A percentile compares a stretch with the other conserved stretches of the same genome.
These are phyloP conservation scores for Remersonia thermophila DNA, from an alignment of 2,329 filamentous ascomycete genomes.

Conservation along the genomic window DNA sequence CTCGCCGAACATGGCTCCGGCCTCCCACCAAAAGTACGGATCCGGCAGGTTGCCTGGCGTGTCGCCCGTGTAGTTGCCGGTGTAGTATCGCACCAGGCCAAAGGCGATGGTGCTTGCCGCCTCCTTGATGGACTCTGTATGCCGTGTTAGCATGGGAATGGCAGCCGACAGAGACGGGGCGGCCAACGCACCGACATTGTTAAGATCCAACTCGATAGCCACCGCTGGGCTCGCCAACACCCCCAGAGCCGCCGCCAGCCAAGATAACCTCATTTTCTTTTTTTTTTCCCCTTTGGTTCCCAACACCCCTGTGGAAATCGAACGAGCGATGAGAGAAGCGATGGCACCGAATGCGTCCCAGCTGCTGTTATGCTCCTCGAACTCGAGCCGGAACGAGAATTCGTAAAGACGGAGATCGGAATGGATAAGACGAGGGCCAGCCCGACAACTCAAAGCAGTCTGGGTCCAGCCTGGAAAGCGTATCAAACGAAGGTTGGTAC, in stretches of 20 bases:
- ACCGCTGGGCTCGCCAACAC: conserved; percentile 2
- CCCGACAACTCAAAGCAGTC: not conserved
- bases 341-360: too few relatives aligned
- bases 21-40: conserved; percentile 67
- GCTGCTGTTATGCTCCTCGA: too few relatives aligned
- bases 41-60: conserved; percentile 44
- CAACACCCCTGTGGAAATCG: too few relatives aligned
- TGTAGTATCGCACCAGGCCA: conserved; percentile 37
- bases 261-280: conserved; percentile 6
- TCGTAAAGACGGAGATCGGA: too few relatives aligned
- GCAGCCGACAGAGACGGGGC: not conserved
- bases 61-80: conserved; percentile 47
- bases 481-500: not conserved
- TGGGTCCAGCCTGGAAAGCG: not conserved
- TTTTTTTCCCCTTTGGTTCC: too few relatives aligned
- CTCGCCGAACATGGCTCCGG: conserved; percentile 57
- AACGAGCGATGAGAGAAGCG: conserved; percentile 1
- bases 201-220: conserved; percentile 15
- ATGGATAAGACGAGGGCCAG: too few relatives aligned
- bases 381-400: too few relatives aligned
- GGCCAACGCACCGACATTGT: conserved; percentile 13
- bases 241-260: conserved; percentile 2
- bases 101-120: conserved; percentile 36
- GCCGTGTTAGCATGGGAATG: conserved; percentile 3
- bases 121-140: conserved; percentile 37